phyloP scores from a whole-genome alignment of 2,329 filamentous ascomycete genomes.

The Metarhizium rileyi region DNA sequence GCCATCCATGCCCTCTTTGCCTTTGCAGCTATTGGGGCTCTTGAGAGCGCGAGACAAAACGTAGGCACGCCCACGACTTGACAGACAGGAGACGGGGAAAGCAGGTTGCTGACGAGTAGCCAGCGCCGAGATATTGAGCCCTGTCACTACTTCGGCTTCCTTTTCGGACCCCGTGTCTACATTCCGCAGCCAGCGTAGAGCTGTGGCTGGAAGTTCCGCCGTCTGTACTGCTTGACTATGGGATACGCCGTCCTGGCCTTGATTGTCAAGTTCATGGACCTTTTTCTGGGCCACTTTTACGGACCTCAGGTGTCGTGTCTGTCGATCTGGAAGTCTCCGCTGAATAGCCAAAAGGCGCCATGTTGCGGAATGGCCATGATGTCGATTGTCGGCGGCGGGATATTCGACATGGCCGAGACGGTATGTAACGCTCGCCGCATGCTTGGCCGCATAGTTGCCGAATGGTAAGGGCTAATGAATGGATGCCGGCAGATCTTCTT shows the following conservation, averaged over 20 bases:
- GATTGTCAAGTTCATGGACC: neutral
- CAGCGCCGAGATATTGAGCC: neutral
- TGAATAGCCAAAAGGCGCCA: neutral
- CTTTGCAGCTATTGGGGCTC: neutral
- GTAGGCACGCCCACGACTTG: neutral
- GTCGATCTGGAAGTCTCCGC: neutral
- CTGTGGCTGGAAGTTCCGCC: neutral
- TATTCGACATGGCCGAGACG: neutral
- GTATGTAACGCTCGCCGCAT: neutral
- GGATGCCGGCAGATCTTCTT: neutral
- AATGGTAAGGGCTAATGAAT: too few relatives aligned
- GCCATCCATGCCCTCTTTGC: neutral
- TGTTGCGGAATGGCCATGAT: neutral
- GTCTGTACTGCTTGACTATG: neutral
- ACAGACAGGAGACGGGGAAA: too few relatives aligned
- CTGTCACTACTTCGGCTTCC: neutral
- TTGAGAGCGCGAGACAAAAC: neutral
- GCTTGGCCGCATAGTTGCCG: too few relatives aligned
- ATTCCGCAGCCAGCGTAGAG: neutral
- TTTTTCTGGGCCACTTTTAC: neutral
- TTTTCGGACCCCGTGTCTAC: neutral
- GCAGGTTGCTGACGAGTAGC: neutral
- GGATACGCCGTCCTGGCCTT: neutral
- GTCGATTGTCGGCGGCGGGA: neutral
- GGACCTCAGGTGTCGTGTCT: neutral